phyloP scores from a whole-genome alignment of 768 basidiomycete genomes.

The Mycena galericulata region DNA sequence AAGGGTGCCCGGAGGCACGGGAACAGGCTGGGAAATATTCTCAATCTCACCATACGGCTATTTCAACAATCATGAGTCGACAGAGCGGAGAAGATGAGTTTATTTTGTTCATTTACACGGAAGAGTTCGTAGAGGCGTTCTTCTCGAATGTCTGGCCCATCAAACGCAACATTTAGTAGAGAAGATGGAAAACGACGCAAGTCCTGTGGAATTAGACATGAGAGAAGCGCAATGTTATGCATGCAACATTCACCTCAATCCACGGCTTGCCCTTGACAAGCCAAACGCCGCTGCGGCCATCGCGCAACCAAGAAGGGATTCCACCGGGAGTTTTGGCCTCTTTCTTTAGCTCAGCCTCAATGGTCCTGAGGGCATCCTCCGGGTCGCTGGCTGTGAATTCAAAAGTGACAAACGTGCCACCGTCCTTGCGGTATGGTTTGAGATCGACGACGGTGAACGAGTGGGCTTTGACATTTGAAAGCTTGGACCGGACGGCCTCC shows the following conservation, averaged over 20 bases:
- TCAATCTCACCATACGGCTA: conserved; percentile 89
- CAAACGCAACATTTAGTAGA: conserved; percentile 82
- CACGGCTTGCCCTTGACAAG: conserved; percentile 83
- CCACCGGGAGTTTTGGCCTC: conserved; percentile 63
- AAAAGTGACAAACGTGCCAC: conserved; percentile 87
- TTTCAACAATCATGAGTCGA: too few relatives aligned
- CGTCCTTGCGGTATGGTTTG: conserved; percentile 81
- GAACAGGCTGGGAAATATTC: conserved; percentile 70
- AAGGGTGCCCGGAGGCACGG: conserved; percentile 73
- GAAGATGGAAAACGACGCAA: conserved; percentile 84
- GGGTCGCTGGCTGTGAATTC: conserved; percentile 57
- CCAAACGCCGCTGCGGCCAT: conserved; percentile 69
- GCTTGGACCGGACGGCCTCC: conserved; percentile 53
- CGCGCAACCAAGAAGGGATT: conserved; percentile 74
- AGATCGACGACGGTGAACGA: conserved; percentile 73
- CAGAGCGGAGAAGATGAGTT: conserved; percentile 13
- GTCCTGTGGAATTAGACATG: conserved; percentile 63
- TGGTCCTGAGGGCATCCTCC: conserved; percentile 55
- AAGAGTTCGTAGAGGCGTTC: conserved; percentile 83
- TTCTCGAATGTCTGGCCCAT: conserved; percentile 89
- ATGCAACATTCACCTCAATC: conserved; percentile 70
- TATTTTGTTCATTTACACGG: conserved; percentile 62
- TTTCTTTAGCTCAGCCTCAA: conserved; percentile 62
- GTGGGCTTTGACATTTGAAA: conserved; percentile 65
- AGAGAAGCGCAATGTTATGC: not conserved